Evolutionary conservation across 2,329 filamentous ascomycete species (phyloP), one percentile per base, ranked within the genome.

Genomic region (Dryadomyces quercus-mongolicae): DNA sequence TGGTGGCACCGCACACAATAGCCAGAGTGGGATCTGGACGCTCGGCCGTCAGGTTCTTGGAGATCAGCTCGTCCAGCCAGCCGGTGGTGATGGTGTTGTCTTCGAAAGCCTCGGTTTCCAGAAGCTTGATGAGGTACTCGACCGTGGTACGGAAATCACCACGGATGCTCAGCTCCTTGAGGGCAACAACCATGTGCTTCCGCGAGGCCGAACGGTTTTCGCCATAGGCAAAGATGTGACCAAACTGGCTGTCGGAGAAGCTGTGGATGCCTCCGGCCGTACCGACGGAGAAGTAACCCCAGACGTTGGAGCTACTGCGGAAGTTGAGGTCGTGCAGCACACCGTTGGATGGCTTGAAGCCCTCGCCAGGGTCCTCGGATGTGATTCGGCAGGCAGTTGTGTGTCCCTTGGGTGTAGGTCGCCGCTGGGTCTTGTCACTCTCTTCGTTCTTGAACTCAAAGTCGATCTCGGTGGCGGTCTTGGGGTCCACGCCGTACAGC

Each of bases 261-360:
- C 89, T 96, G 81, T 98, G 93, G 61, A 98, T 98, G 71, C 91
- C 91, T 74, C 91, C 92, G 54, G 90, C 85, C 10, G 91, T 93
- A 74, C 91, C 88, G 69, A 98, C 93, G 53, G 93, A 98, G 82
- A 98, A 98, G 74, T 98, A 98, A 78, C 93, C 93, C 93, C 93
- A 98, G 55, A 97, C 93, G 63, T 98, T 98, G 59, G 93, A 97
- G 69, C 90, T 95, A 75, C 87, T 94, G 67, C 93, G 83, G 82
- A 98, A 98, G 78, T 98, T 98, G 66, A 98, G 77, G 67, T 98
- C 93, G 75, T 97, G 93, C 82, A 98, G 94, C 53, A 92, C 95
- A 82, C 93, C 93, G 65, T 92, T 95, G 48, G 93, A 98, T 56
- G 93, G 93, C 81, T 98, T 98, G 83, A 98, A 98, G 53, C 93